These are phyloP conservation scores for Ceriops zippeliana DNA, from an alignment of 345 rosid genomes.

Conservation along the genomic window DNA sequence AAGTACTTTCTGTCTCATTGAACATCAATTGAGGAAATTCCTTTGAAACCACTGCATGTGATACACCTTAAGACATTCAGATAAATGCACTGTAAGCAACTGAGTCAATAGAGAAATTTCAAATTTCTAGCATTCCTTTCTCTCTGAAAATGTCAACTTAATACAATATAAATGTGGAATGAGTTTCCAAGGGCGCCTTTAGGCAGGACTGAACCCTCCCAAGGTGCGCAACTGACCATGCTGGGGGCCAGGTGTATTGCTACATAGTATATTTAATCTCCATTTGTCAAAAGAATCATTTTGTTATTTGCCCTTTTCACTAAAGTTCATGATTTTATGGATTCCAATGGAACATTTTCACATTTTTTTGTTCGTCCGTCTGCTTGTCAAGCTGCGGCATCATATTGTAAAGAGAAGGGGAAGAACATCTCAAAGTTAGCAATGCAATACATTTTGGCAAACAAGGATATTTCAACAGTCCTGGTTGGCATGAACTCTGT, in stretches of 20 bases:
- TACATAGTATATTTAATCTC: not conserved
- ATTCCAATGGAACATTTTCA: not conserved
- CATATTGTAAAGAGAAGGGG: slow-evolving; percentile 64
- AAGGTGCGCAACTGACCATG: not conserved
- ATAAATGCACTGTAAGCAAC: too few species aligned
- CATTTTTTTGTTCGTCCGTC: slow-evolving; percentile 36
- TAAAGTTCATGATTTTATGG: not conserved
- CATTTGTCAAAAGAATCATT: not conserved
- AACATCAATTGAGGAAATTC: too few species aligned
- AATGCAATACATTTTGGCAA: slow-evolving; percentile 73
- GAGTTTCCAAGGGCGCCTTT: too few species aligned
- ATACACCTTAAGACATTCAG: too few species aligned
- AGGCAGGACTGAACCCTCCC: not conserved
- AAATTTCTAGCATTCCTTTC: too few species aligned
- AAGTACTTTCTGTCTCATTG: too few species aligned
- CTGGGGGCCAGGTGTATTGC: not conserved
- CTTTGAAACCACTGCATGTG: too few species aligned
- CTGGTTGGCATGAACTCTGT: slow-evolving; percentile 91
- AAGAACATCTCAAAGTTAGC: slow-evolving; percentile 80
- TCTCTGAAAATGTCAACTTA: too few species aligned
- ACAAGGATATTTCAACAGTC: slow-evolving; percentile 65
- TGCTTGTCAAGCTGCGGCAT: slow-evolving; percentile 71
- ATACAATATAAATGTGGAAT: too few species aligned
- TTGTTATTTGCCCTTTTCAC: not conserved
- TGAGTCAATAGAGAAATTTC: too few species aligned